Evolutionary conservation across 306 rosid species (phyloP), one percentile per base, ranked within the genome.

Genomic region (Cyamopsis tetragonoloba): DNA sequence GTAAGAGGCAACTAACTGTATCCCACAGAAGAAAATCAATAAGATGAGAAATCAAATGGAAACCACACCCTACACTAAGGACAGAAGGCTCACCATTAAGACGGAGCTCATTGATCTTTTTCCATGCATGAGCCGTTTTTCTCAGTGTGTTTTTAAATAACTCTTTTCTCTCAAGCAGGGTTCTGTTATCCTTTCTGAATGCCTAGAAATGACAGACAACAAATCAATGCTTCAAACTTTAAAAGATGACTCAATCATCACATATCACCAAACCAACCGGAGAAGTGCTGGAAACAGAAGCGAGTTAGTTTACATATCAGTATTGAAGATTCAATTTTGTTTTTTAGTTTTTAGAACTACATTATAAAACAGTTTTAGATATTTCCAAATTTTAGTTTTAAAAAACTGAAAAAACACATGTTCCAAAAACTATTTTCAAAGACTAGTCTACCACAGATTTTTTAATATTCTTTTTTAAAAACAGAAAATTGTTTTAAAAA

Each of bases 121-220:
- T 93, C 97, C 97, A 93, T 1, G 89, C 99, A 77, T 88, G 34
- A 66, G 95, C 92, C 3, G 88, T 68, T 79, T 93, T 93, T 57
- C 86, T 86, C 81, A 93, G 79, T 2, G 97, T 90, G 79, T 85
- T 82, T 77, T 85, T 90, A 70, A 93, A 93, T 70, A 93, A 74
- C 57, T 83, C 97, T 82, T 89, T 93, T 73, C 99, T 86, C 41
- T 58, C 62, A 26, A 88, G 85, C 75, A 19, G 51, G 22, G 80
- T 37, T 71, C 96, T 86, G 54, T 79, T 47, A 43, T 93, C 99
- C 91, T 93, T 93, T 27, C 78, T 76, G 75, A 93, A 93, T n/a
- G 18, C 89, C 99, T 93, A 28, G 46, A 71, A 71, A 57, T 5
- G 18, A 64, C 32, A 31, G 43, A 39, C 32, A 76, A 31, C 26